Conservation (phyloP, 2,329 filamentous ascomycete genomes). For the Hypoxylon sp. region DNA sequence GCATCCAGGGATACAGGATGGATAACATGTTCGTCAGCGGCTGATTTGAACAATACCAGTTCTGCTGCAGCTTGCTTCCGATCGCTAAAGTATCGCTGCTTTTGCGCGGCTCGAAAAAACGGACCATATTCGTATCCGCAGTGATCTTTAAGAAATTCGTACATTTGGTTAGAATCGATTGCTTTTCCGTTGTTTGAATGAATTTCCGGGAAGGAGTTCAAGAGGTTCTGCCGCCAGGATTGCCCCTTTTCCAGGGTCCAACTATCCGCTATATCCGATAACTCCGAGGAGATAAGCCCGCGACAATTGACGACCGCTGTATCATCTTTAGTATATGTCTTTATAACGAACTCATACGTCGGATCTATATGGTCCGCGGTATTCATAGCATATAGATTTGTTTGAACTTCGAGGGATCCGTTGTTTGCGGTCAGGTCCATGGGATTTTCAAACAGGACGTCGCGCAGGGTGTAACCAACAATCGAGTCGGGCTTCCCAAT, state of each 20-base stretch:
- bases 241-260: conserved; percentile 11
- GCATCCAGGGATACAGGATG: conserved; percentile 41
- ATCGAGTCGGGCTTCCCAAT: not conserved
- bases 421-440: conserved; percentile 21
- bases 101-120: conserved; percentile 9
- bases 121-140: conserved; percentile 28
- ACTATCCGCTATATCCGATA: not conserved
- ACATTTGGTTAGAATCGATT: conserved; percentile 20
- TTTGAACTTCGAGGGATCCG: conserved; percentile 31
- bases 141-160: conserved; percentile 17
- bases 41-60: conserved; percentile 1
- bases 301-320: conserved; percentile 26
- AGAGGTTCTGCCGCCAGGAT: not conserved
- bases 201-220: not conserved
- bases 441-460: conserved; percentile 25
- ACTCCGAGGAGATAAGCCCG: conserved; percentile 27
- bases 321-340: conserved; percentile 1
- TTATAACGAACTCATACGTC: conserved; percentile 30
- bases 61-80: conserved; percentile 17
- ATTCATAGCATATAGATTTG: conserved; percentile 9
- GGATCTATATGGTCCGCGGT: not conserved
- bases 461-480: conserved; percentile 21
- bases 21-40: conserved; percentile 22
- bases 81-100: conserved; percentile 11
- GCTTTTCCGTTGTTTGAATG: not conserved